A percentile compares a stretch with the other conserved stretches of the same genome.
Conservation (phyloP, 495 filamentous ascomycete species). For the Endocarpon pusillum region DNA sequence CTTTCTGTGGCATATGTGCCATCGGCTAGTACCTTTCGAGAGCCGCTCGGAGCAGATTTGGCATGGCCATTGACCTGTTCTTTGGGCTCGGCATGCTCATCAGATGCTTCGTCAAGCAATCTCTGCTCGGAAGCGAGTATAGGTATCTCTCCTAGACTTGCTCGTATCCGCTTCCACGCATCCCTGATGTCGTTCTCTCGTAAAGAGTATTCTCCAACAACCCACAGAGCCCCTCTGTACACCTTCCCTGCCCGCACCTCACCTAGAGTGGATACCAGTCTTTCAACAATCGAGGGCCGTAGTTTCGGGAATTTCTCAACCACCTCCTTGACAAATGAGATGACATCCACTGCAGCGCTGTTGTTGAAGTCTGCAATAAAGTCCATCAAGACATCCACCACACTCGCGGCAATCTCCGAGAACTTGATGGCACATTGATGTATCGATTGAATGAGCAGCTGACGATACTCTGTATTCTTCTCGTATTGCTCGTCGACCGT, state of each 20-base stretch:
- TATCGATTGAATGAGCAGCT: constrained; percentile 88
- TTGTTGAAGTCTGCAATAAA: constrained; percentile 98
- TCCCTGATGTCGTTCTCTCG: constrained; percentile 89
- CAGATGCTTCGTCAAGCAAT: constrained; percentile 61
- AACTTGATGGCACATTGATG: constrained; percentile 98
- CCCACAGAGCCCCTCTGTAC: constrained; percentile 92
- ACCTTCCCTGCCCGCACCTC: constrained; percentile 96
- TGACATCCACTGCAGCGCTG: constrained; percentile 90
- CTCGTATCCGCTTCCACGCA: constrained; percentile 90
- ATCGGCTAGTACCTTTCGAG: constrained; percentile 82
- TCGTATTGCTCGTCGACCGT: constrained; percentile 98
- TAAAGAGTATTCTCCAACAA: constrained; percentile 90
- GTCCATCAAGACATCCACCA: constrained; percentile 96
- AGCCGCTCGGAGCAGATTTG: constrained; percentile 65
- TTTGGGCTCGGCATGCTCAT: constrained; percentile 44
- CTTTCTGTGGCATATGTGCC: constrained; percentile 96
- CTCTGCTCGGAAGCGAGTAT: constrained; percentile 93
- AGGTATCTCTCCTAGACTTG: constrained; percentile 91
- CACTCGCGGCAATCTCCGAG: constrained; percentile 91
- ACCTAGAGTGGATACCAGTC: constrained; percentile 76
- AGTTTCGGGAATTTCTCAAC: constrained; percentile 95
- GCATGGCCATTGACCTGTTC: constrained; percentile 72
- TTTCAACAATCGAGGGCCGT: constrained; percentile 67
- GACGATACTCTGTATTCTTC: constrained; percentile 95
- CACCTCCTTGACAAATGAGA: constrained; percentile 96